Evolutionary conservation across 2,329 filamentous ascomycete genomes (phyloP).

Genomic region (Aspergillaceae sp.): DNA sequence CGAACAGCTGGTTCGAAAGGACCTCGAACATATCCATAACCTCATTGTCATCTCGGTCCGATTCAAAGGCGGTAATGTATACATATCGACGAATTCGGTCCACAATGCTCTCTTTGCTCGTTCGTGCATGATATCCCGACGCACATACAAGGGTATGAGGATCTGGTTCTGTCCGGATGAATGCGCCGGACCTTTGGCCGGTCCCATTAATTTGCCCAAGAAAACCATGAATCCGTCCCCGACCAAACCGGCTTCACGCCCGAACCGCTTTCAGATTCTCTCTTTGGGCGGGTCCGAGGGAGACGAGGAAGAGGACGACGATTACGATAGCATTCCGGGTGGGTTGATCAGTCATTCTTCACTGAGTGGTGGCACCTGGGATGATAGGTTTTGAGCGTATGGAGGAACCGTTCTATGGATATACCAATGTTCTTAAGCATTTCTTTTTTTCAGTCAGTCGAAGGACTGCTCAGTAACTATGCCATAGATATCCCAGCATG

Average conservation of each 20-base stretch:
- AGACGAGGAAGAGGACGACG: conserved; percentile 21
- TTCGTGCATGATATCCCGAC: conserved; percentile 63
- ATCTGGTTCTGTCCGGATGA: conserved; percentile 68
- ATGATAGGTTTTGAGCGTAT: background rate
- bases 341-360: conserved; percentile 7
- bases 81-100: conserved; percentile 69
- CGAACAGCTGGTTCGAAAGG: conserved; percentile 56
- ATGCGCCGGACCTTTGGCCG: conserved; percentile 53
- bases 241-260: conserved; percentile 26
- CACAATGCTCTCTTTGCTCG: conserved; percentile 66
- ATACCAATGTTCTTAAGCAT: background rate
- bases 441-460: background rate
- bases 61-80: conserved; percentile 52
- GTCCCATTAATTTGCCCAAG: conserved; percentile 22
- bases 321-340: conserved; percentile 15
- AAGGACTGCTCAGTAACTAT: too few species aligned
- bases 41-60: conserved; percentile 59
- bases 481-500: too few species aligned
- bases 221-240: conserved; percentile 17
- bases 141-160: conserved; percentile 59
- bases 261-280: conserved; percentile 57
- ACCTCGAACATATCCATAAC: conserved; percentile 76
- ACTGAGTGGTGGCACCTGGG: conserved; percentile 5
- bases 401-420: background rate
- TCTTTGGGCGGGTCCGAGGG: conserved; percentile 40